These are phyloP conservation scores for Henckelia pumila DNA, from an alignment of 257 asterid species.

Conservation along the genomic window DNA sequence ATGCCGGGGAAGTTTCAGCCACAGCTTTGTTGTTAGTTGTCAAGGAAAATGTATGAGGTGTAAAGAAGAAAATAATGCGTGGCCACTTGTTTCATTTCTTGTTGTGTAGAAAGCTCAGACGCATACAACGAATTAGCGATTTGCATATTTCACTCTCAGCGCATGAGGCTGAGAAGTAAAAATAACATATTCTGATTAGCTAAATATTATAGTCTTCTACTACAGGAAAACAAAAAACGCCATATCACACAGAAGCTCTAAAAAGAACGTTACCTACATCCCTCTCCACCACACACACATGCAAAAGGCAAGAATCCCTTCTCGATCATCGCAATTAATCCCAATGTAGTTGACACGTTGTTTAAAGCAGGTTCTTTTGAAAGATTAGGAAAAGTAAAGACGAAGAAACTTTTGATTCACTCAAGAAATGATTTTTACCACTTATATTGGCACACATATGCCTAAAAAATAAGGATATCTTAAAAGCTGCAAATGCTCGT, in stretches of 20 bases:
- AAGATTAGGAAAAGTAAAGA: not conserved
- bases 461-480: constrained; percentile 70
- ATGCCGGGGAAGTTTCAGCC: constrained; percentile 71
- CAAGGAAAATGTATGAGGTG: constrained; percentile 34
- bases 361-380: no score
- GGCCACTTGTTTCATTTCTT: not conserved
- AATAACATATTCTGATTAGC: not conserved
- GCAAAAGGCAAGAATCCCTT: not conserved
- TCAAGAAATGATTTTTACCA: not conserved
- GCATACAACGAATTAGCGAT: not conserved
- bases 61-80: constrained; percentile 3
- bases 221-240: no score
- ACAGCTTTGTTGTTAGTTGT: constrained; percentile 75
- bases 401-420: not conserved
- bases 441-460: not conserved
- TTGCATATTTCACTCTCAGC: constrained; percentile 5
- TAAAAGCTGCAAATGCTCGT: constrained; percentile 92
- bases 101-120: not conserved
- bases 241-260: not conserved
- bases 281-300: not conserved
- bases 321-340: not conserved
- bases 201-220: not conserved
- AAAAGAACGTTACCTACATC: not conserved
- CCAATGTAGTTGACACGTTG: not conserved
- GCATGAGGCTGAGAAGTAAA: constrained; percentile 10